phyloP scores from a whole-genome alignment of 148 eudicot species.

The Cornus controversa region DNA sequence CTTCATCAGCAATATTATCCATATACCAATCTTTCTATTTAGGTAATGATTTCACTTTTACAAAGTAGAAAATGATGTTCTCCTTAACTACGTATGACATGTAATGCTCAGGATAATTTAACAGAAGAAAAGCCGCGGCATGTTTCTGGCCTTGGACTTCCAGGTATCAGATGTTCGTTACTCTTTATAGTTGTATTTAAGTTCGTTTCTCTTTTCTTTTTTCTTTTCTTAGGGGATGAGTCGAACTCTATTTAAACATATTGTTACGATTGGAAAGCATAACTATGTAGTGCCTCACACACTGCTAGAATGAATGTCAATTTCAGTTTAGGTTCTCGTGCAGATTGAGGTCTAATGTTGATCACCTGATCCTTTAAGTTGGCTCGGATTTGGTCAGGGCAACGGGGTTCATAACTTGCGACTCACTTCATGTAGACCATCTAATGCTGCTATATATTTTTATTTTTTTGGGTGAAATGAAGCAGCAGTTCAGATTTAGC shows the following conservation, averaged over 20 bases:
- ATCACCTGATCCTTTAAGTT: conserved; percentile 1
- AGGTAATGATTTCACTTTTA: not conserved
- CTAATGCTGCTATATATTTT: too few relatives aligned
- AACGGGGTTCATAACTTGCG: not conserved
- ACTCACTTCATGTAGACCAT: not conserved
- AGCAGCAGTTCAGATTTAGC: too few relatives aligned
- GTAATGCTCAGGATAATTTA: conserved; percentile 51
- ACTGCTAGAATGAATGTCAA: not conserved
- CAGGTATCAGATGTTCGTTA: conserved; percentile 44
- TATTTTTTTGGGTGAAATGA: too few relatives aligned
- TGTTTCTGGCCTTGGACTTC: conserved; percentile 74
- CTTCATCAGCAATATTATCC: too few relatives aligned
- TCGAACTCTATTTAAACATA: not conserved
- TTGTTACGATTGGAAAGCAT: not conserved
- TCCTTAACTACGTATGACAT: not conserved
- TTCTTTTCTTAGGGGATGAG: not conserved
- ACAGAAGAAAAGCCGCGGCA: conserved; percentile 81
- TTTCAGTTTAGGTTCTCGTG: not conserved
- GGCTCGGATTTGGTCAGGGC: not conserved
- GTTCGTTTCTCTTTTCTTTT: not conserved
- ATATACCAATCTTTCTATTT: not conserved
- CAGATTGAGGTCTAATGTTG: not conserved
- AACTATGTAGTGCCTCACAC: not conserved
- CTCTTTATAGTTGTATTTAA: not conserved
- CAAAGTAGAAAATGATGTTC: not conserved